Conservation (phyloP, 1,284 basidiomycete species). For the Naganishia sp. region DNA sequence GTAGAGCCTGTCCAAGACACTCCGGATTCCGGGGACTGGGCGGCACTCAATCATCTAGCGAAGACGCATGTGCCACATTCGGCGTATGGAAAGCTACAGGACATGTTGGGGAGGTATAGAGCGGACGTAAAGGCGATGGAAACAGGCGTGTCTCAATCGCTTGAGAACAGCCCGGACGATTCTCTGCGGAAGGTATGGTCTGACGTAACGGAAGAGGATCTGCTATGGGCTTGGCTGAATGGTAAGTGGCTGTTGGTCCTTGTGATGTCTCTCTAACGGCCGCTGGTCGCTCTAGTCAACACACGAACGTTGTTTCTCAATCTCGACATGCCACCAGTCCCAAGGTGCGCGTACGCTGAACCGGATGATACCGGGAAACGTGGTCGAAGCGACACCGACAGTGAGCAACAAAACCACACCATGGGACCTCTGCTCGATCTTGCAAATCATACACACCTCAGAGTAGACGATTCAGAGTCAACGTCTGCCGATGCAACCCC, state of each 20-base stretch:
- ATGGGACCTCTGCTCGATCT: slow-evolving; percentile 83
- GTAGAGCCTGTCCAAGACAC: slow-evolving; percentile 46
- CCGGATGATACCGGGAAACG: slow-evolving; percentile 35
- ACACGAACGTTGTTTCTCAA: slow-evolving; percentile 80
- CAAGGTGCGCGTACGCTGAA: slow-evolving; percentile 48
- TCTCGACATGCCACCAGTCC: slow-evolving; percentile 59
- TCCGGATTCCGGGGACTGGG: slow-evolving; percentile 22
- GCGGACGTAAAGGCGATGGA: slow-evolving; percentile 60
- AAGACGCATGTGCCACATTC: slow-evolving; percentile 58
- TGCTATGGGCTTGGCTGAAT: slow-evolving; percentile 84
- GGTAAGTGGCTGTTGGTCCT: slow-evolving; percentile 56
- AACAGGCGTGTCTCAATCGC: slow-evolving; percentile 3
- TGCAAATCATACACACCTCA: slow-evolving; percentile 65
- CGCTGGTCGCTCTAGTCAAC: slow-evolving; percentile 63
- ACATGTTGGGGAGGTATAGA: slow-evolving; percentile 60
- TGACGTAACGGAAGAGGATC: slow-evolving; percentile 54
- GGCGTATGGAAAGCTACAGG: slow-evolving; percentile 57
- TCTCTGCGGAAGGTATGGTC: slow-evolving; percentile 19
- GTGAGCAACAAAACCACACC: slow-evolving; percentile 66
- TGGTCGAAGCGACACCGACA: slow-evolving; percentile 10
- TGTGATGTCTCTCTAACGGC: slow-evolving; percentile 22
- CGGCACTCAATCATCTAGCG: slow-evolving; percentile 39
- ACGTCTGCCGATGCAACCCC: neutral
- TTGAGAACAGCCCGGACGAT: neutral
- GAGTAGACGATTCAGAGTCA: neutral